Evolutionary conservation across 1,284 basidiomycete genomes (phyloP).

Genomic region (Leccinum pachyderme): DNA sequence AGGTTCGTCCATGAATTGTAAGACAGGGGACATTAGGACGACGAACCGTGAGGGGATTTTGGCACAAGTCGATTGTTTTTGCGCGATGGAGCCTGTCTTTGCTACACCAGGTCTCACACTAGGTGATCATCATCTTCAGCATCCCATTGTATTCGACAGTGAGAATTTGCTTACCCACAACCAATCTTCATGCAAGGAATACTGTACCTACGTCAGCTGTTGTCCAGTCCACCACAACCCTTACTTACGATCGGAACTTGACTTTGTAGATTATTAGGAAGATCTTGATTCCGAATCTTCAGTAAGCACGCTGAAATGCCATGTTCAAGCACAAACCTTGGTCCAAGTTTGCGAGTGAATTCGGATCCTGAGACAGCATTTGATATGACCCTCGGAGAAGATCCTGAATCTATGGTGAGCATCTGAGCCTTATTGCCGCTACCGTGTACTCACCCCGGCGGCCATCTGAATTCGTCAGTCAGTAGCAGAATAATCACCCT

Average conservation of each 20-base stretch:
- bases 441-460: slow-evolving; percentile 63
- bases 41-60: slow-evolving; percentile 86
- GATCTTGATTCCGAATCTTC: slow-evolving; percentile 48
- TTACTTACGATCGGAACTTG: slow-evolving; percentile 81
- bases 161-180: slow-evolving; percentile 66
- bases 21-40: not conserved
- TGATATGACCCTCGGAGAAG: slow-evolving; percentile 92
- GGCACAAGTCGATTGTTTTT: slow-evolving; percentile 91
- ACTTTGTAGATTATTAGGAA: slow-evolving; percentile 89
- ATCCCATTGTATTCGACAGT: not conserved
- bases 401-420: slow-evolving; percentile 50
- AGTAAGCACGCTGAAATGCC: not conserved
- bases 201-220: slow-evolving; percentile 42
- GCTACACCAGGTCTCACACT: slow-evolving; percentile 92
- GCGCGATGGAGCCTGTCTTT: slow-evolving; percentile 78
- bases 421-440: not conserved
- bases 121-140: slow-evolving; percentile 11
- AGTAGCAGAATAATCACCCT: slow-evolving; percentile 1
- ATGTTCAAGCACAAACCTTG: slow-evolving; percentile 58
- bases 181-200: slow-evolving; percentile 88
- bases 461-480: slow-evolving; percentile 52
- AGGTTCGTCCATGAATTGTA: not conserved
- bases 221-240: not conserved
- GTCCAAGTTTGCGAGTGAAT: slow-evolving; percentile 92
- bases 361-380: slow-evolving; percentile 88